phyloP scores from a whole-genome alignment of 2,329 filamentous ascomycete species.

The Paraphaeosphaeria minitans region DNA sequence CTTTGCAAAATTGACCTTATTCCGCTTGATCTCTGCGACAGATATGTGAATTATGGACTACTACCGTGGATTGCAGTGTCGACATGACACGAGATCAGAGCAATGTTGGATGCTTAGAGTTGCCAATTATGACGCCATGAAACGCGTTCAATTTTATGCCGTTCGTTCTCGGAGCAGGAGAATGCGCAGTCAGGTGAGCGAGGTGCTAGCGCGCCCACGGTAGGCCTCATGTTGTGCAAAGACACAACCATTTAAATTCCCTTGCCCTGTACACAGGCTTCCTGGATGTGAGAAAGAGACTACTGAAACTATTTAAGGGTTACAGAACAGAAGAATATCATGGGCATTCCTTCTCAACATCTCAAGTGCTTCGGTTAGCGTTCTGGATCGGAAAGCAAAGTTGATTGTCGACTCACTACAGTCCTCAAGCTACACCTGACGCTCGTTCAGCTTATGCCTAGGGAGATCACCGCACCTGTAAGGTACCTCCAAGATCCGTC shows the following conservation, averaged over 20 bases:
- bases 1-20: background rate
- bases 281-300: too few species aligned
- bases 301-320: too few species aligned
- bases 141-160: background rate
- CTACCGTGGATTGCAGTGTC: background rate
- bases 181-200: background rate
- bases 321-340: too few species aligned
- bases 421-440: too few species aligned
- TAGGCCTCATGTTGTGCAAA: background rate
- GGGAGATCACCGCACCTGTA: too few species aligned
- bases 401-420: too few species aligned
- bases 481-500: too few species aligned
- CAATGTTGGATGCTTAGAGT: background rate
- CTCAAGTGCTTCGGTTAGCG: too few species aligned
- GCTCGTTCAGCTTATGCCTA: too few species aligned
- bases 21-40: background rate
- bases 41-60: background rate
- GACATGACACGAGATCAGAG: background rate
- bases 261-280: too few species aligned
- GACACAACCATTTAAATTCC: background rate
- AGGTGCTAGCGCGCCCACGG: background rate
- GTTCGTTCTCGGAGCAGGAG: background rate
- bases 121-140: background rate
- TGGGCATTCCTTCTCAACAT: too few species aligned
- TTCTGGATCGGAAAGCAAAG: too few species aligned